These are phyloP conservation scores for Arxiozyma bovina DNA, from an alignment of 1,139 yeast genomes.

Conservation along the genomic window DNA sequence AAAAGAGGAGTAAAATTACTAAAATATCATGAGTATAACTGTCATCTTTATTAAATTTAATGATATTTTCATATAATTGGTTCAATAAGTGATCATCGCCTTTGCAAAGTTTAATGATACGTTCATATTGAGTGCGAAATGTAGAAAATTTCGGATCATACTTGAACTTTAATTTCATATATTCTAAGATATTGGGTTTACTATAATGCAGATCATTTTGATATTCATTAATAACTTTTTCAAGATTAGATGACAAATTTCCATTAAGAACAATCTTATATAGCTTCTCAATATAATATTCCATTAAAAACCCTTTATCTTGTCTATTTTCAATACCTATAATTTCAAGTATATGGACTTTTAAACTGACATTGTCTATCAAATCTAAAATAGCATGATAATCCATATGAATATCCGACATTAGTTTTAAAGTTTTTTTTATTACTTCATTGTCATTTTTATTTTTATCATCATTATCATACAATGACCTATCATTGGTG, in stretches of 20 bases:
- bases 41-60: constrained; percentile 7
- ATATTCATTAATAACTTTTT: constrained; percentile 14
- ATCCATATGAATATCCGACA: constrained; percentile 10
- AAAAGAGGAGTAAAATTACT: constrained; percentile 11
- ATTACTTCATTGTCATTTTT: constrained; percentile 2
- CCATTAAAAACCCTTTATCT: constrained; percentile 21
- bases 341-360: constrained; percentile 22
- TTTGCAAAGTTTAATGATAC: constrained; percentile 8
- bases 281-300: constrained; percentile 22
- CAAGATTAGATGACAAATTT: constrained; percentile 14
- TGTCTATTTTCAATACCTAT: constrained; percentile 15
- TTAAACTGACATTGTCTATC: constrained; percentile 11
- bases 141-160: constrained; percentile 8
- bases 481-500: constrained; percentile 1
- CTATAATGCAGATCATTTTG: constrained; percentile 19
- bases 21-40: constrained; percentile 17
- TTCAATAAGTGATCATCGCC: constrained; percentile 6
- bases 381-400: constrained; percentile 13
- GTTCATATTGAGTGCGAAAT: constrained; percentile 9
- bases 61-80: constrained; percentile 8
- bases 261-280: constrained; percentile 14
- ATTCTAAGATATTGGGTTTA: constrained; percentile 19
- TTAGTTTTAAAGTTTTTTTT: constrained; percentile 10
- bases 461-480: background rate
- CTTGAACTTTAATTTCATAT: constrained; percentile 15